Base-by-base conservation (phyloP, 2,329 filamentous ascomycete species). In the Calonectria leucothoes region DNA sequence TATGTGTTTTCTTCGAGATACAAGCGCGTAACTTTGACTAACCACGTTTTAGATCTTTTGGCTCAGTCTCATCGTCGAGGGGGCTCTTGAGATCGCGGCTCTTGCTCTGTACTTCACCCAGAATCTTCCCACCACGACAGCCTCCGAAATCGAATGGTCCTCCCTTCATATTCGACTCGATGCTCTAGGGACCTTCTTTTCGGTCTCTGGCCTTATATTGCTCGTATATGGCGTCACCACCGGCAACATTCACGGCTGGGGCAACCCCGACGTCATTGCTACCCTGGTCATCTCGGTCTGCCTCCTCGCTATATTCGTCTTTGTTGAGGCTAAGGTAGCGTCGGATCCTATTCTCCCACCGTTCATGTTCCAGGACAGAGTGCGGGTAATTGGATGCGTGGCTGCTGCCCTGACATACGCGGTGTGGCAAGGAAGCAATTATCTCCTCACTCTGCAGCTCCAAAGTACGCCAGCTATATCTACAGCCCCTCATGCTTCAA, bases 191-290 rank as follows among this genome's bases (percentile, higher is more conserved):
- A 59, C 52, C 14, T 59, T 59, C 4, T 25, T 59, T 14, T 59
- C 52, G 20, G 55, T 59, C 2, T 37, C 55, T 27, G 55, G 55
- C 1, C 55, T 59, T 1, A 59, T 59, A 7, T 15, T 59, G 6
- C 31, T 59, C 11, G 55, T 59, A 27, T 59, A 59, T n/a, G 55
- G 55, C 15, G n/a, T 59, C 23, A 59, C 55, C 6, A 59, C 55
- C 6, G 55, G 55, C 15, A 59, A 59, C 25, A 59, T 59, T 27
- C 55, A 39, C 3, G 55, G 55, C 4, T 59, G 55, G 55, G 11
- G 20, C 4, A 27, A 14, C 0, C 31, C 55, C 8, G 55, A 39
- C 11, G 55, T 59, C 5, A 59, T 59, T 17, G 55, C 33, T 15
- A 59, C 55, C 3, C 33, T 59, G 2, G 33, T 59, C 4, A 25